phyloP scores from a whole-genome alignment of 164 flowering plant species.

The Stephania cephalantha region DNA sequence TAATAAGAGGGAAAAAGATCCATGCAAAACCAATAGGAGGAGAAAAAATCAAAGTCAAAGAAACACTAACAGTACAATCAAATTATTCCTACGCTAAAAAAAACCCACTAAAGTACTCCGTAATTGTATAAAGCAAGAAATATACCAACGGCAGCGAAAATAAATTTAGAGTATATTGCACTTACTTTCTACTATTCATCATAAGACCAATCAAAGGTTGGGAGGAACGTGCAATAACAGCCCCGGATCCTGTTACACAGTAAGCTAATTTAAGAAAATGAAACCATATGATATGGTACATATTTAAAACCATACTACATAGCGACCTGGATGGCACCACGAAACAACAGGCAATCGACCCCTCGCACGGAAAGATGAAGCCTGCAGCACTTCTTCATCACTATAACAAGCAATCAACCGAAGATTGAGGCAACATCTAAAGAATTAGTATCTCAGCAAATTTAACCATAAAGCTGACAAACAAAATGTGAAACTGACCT shows the following conservation, averaged over 20 bases:
- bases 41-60: not conserved
- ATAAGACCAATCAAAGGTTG: constrained; percentile 97
- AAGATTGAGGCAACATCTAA: constrained; percentile 8
- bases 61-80: not conserved
- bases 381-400: constrained; percentile 79
- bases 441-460: not conserved
- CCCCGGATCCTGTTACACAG: constrained; percentile 59
- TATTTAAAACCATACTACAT: not conserved
- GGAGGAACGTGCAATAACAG: constrained; percentile 97
- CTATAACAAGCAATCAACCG: constrained; percentile 28
- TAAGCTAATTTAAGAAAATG: constrained; percentile 11
- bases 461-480: not conserved
- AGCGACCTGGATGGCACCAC: constrained; percentile 85
- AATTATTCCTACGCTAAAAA: not conserved
- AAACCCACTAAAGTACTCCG: not conserved
- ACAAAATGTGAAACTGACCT: not conserved
- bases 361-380: constrained; percentile 84
- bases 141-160: not conserved
- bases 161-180: not conserved
- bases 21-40: not conserved
- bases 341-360: constrained; percentile 85
- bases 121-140: not conserved
- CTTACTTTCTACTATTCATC: constrained; percentile 98
- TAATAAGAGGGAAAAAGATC: not conserved
- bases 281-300: not conserved